phyloP scores from a whole-genome alignment of 2,329 filamentous ascomycete species.

The Aspergillus pseudoglaucus region DNA sequence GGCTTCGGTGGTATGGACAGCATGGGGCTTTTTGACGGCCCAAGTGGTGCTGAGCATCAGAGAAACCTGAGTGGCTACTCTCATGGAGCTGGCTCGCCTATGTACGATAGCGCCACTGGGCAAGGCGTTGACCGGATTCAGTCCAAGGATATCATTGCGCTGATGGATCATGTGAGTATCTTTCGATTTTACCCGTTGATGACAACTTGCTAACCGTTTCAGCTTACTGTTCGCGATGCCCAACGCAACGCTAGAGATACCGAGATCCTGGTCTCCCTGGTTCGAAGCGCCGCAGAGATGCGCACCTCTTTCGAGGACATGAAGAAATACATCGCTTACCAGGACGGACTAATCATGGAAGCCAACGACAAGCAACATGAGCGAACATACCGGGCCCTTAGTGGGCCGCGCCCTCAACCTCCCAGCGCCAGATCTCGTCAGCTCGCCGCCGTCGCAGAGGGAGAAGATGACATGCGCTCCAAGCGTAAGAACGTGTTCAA shows the following conservation, averaged over 20 bases:
- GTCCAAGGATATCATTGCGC: constrained; percentile 89
- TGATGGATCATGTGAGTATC: constrained; percentile 83
- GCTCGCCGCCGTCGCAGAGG: constrained; percentile 42
- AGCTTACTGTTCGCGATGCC: constrained; percentile 91
- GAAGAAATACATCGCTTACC: constrained; percentile 83
- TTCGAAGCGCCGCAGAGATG: constrained; percentile 93
- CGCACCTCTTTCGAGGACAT: constrained; percentile 92
- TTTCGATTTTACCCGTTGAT: background rate
- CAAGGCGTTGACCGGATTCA: constrained; percentile 85
- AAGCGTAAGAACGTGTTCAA: constrained; percentile 95
- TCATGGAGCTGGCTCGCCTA: constrained; percentile 79
- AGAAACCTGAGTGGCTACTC: constrained; percentile 83
- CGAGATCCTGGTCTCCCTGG: constrained; percentile 89
- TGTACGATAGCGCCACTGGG: constrained; percentile 86
- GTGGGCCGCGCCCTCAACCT: constrained; percentile 79
- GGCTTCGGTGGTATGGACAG: constrained; percentile 50
- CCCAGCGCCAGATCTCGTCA: constrained; percentile 55
- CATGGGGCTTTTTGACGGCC: constrained; percentile 46
- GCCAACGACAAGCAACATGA: constrained; percentile 85
- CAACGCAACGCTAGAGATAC: constrained; percentile 94
- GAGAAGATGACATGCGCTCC: constrained; percentile 53
- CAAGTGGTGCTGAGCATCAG: constrained; percentile 38
- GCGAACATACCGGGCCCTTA: constrained; percentile 73
- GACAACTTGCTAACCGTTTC: constrained; percentile 20
- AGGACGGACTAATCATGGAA: constrained; percentile 81